phyloP scores from a whole-genome alignment of 805 yeast genomes.

The Tetrapisispora iriomotensis region DNA sequence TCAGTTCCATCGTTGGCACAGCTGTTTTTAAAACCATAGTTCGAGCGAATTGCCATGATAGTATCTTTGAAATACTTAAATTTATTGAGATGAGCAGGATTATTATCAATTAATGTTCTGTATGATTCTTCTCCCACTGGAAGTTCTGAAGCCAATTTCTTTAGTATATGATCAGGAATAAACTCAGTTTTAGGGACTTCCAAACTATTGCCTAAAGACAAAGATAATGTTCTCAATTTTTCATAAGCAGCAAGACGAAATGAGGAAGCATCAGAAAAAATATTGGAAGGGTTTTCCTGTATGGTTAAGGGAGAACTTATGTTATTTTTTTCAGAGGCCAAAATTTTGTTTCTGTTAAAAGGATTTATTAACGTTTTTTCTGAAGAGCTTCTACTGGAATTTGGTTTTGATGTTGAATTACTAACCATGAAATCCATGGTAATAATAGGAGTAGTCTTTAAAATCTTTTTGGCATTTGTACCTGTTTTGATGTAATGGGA shows the following conservation, averaged over 20 bases:
- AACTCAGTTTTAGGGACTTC: slow-evolving; percentile 19
- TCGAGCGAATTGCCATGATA: slow-evolving; percentile 17
- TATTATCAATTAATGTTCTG: slow-evolving; percentile 11
- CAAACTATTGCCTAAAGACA: slow-evolving; percentile 14
- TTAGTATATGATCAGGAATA: slow-evolving; percentile 20
- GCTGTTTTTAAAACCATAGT: slow-evolving; percentile 4
- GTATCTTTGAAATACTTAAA: slow-evolving; percentile 18
- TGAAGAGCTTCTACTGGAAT: neutral
- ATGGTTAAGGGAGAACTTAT: slow-evolving; percentile 7
- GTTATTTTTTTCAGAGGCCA: neutral
- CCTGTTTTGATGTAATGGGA: slow-evolving; percentile 65
- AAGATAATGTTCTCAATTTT: slow-evolving; percentile 16
- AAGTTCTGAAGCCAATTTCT: slow-evolving; percentile 17
- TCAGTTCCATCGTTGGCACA: no score
- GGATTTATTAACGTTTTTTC: neutral
- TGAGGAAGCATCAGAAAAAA: no score
- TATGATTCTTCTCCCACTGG: slow-evolving; percentile 21
- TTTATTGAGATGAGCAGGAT: slow-evolving; percentile 12
- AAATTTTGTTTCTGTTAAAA: no score
- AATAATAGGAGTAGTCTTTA: slow-evolving; percentile 36
- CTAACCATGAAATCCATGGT: slow-evolving; percentile 40
- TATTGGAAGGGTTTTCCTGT: slow-evolving; percentile 16
- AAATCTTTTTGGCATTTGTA: slow-evolving; percentile 38
- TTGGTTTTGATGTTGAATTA: slow-evolving; percentile 14
- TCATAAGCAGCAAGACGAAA: no score